Evolutionary conservation across 306 rosid species (phyloP).

Genomic region (Cicer bijugum): DNA sequence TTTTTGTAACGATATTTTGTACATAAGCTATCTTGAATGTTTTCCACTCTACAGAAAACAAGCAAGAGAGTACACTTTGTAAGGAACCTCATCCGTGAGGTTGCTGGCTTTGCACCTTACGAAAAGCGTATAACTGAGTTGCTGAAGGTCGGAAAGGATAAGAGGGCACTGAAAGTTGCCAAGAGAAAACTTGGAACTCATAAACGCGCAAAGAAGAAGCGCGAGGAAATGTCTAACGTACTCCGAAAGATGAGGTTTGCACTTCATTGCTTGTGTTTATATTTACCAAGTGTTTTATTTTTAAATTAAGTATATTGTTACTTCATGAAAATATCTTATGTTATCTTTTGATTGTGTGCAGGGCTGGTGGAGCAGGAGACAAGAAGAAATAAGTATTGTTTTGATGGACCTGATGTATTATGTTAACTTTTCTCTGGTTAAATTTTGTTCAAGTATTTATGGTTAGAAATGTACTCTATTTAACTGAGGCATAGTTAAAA

Average conservation of each 20-base stretch:
- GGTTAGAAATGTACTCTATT: too few species aligned
- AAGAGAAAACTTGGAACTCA: too few species aligned
- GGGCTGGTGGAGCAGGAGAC: conserved; percentile 84
- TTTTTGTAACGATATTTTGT: not conserved
- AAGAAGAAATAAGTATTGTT: conserved; percentile 68
- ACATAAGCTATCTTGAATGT: not conserved
- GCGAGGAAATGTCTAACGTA: conserved; percentile 84
- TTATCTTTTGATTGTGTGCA: conserved; percentile 40
- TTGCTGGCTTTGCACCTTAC: too few species aligned
- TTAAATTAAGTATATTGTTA: not conserved
- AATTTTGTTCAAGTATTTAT: not conserved
- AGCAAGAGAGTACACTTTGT: too few species aligned
- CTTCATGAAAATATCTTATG: not conserved
- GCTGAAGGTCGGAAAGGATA: too few species aligned
- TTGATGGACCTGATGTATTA: conserved; percentile 17
- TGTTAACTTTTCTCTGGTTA: conserved; percentile 17
- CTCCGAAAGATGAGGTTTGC: conserved; percentile 84
- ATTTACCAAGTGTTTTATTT: not conserved
- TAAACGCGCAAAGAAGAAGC: too few species aligned
- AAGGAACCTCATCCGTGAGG: too few species aligned
- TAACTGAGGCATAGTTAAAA: too few species aligned
- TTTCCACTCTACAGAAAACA: conserved; percentile 58
- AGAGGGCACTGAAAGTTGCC: too few species aligned
- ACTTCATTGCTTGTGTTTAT: not conserved
- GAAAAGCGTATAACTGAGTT: too few species aligned